phyloP scores from a whole-genome alignment of 2,329 filamentous ascomycete species.

The Colletotrichum destructivum region DNA sequence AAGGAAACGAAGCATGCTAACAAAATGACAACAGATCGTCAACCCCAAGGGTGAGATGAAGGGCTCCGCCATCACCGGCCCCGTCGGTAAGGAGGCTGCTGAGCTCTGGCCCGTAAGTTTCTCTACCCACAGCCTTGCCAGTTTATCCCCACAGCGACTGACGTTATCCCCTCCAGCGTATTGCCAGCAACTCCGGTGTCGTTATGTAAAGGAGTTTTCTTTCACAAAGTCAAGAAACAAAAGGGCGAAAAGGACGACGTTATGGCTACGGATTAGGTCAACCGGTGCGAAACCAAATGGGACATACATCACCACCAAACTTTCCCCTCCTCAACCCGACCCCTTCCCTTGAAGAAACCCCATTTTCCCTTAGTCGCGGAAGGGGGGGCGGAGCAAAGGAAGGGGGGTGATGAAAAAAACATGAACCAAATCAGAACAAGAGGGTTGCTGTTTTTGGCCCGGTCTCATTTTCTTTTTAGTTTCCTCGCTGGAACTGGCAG shows the following conservation, averaged over 20 bases:
- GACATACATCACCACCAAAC: slow-evolving; percentile 27
- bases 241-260: slow-evolving; percentile 43
- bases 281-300: slow-evolving; percentile 41
- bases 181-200: slow-evolving; percentile 99
- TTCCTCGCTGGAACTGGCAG: slow-evolving; percentile 60
- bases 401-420: slow-evolving; percentile 12
- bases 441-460: slow-evolving; percentile 32
- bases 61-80: slow-evolving; percentile 98
- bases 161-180: slow-evolving; percentile 77
- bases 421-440: slow-evolving; percentile 12
- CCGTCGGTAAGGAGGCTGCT: slow-evolving; percentile 99
- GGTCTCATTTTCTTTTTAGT: slow-evolving; percentile 44
- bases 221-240: slow-evolving; percentile 41
- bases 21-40: slow-evolving; percentile 79
- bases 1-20: slow-evolving; percentile 52
- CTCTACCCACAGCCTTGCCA: not conserved
- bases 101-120: slow-evolving; percentile 96
- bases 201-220: slow-evolving; percentile 85
- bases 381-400: slow-evolving; percentile 12
- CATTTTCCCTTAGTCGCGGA: not conserved
- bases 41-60: slow-evolving; percentile 99
- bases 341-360: slow-evolving; percentile 20
- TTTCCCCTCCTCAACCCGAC: slow-evolving; percentile 2
- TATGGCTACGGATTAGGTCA: slow-evolving; percentile 44
- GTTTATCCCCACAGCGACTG: slow-evolving; percentile 44